These are phyloP conservation scores for Aspergillus udagawae DNA, from an alignment of 2,329 filamentous ascomycete genomes.

Conservation along the genomic window DNA sequence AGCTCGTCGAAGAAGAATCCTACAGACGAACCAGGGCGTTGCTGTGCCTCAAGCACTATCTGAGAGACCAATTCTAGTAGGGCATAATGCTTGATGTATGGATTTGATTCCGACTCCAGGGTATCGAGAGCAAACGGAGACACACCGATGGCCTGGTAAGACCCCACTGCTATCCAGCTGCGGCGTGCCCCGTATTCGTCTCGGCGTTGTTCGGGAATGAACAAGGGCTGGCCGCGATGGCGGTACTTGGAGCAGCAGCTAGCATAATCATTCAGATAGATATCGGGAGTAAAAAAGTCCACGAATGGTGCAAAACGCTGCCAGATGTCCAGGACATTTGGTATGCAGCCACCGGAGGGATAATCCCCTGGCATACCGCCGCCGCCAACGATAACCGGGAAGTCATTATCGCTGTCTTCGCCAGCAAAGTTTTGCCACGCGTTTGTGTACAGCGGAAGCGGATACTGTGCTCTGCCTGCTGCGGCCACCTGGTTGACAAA, in stretches of 20 bases:
- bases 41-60: slow-evolving; percentile 41
- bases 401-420: slow-evolving; percentile 26
- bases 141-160: slow-evolving; percentile 32
- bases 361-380: slow-evolving; percentile 44
- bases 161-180: slow-evolving; percentile 38
- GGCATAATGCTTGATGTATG: slow-evolving; percentile 33
- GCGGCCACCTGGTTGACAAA: slow-evolving; percentile 42
- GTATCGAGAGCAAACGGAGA: slow-evolving; percentile 44
- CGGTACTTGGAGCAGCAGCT: slow-evolving; percentile 40
- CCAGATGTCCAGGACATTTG: slow-evolving; percentile 46
- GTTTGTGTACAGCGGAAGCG: slow-evolving; percentile 45
- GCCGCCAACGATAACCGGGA: slow-evolving; percentile 41
- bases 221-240: slow-evolving; percentile 41
- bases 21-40: slow-evolving; percentile 26
- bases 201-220: slow-evolving; percentile 47
- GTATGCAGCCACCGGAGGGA: slow-evolving; percentile 45
- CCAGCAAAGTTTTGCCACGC: slow-evolving; percentile 45
- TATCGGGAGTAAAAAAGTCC: slow-evolving; percentile 47
- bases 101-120: slow-evolving; percentile 22
- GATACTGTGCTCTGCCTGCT: slow-evolving; percentile 40
- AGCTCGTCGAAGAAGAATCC: slow-evolving; percentile 39
- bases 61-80: slow-evolving; percentile 33
- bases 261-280: slow-evolving; percentile 47
- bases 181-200: slow-evolving; percentile 43
- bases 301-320: slow-evolving; percentile 40